Base-by-base conservation (phyloP, 106 monocot species). In the Xerophyta viscosa region DNA sequence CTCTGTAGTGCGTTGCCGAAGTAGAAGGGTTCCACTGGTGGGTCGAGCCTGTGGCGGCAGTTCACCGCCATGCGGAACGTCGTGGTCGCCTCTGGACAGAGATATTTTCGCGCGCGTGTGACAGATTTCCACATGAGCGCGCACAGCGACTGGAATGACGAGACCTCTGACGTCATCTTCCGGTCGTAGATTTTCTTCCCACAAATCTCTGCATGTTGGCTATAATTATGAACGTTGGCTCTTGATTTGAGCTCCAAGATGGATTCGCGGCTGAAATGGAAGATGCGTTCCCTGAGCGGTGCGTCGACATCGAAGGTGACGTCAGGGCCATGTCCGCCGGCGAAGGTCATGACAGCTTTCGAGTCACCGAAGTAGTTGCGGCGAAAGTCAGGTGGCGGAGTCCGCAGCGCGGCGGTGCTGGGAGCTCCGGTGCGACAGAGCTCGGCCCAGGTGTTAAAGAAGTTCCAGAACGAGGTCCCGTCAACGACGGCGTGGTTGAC, bases 1-100 rank as follows among this genome's bases (percentile, higher is more conserved):
- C 80, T 75, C 73, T 92, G 91, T 21, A 92, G 82, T 14, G 91
- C 91, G 73, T 92, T 92, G n/a, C 91, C 91, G 54, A 92, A 92
- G 78, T 92, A 92, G 29, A 48, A 37, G 8, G 70, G 29, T 41
- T 71, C 66, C 20, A 86, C 67, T 9, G 46, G 18, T 13, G 91
- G 91, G 23, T 20, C 29, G 27, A 92, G 31, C 14, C 91, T 57
- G 64, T 79, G 75, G 20, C 91, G 75, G 67, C 91, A 92, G 86
- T 92, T 92, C 55, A 79, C 76, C 17, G 91, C 91, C 82, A 92
- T 82, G 8, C 86, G 72, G 52, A 74, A 81, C 39, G 77, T 80
- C 23, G 71, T 76, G 43, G 45, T 45, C 8, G 65, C 45, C 0
- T 61, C 74, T 1, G 56, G 12, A 24, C 27, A 11, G 15, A 83